Evolutionary conservation across 352 stramenopile genomes (phyloP).

Genomic region (Phytopythium litorale): DNA sequence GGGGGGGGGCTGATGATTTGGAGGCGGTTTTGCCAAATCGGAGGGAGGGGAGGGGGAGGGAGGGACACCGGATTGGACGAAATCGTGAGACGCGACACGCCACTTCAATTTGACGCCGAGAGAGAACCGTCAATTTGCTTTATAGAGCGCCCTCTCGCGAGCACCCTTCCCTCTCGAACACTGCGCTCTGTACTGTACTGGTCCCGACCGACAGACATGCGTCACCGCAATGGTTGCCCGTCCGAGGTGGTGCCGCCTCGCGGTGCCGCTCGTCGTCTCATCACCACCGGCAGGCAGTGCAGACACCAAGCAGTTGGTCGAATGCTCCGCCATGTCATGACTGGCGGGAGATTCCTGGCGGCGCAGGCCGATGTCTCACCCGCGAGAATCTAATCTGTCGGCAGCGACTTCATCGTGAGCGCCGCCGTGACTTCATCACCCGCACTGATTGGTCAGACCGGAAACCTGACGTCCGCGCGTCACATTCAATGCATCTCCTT

Average conservation of each 20-base stretch:
- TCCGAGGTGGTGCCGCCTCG: background rate
- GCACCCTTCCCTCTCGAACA: too few species aligned
- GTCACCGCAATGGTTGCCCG: background rate
- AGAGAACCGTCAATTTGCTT: background rate
- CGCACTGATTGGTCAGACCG: constrained; percentile 6
- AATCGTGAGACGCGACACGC: background rate
- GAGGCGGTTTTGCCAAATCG: background rate
- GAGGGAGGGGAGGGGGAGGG: background rate
- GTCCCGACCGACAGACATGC: background rate
- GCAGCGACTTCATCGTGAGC: background rate
- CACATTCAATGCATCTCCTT: background rate
- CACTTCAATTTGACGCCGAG: constrained; percentile 4
- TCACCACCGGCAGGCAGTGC: too few species aligned
- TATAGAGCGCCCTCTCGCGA: background rate
- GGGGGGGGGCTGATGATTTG: background rate
- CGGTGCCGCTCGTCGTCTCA: too few species aligned
- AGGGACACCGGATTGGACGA: background rate
- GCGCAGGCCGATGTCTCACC: too few species aligned
- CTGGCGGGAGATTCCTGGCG: background rate
- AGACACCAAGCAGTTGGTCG: too few species aligned
- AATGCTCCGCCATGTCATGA: too few species aligned
- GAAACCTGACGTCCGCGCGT: constrained; percentile 5
- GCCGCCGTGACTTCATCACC: constrained; percentile 6
- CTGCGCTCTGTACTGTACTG: background rate
- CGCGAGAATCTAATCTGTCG: too few species aligned